These are phyloP conservation scores for Fusarium cyanostomum DNA, from an alignment of 2,329 filamentous ascomycete genomes.

Conservation along the genomic window DNA sequence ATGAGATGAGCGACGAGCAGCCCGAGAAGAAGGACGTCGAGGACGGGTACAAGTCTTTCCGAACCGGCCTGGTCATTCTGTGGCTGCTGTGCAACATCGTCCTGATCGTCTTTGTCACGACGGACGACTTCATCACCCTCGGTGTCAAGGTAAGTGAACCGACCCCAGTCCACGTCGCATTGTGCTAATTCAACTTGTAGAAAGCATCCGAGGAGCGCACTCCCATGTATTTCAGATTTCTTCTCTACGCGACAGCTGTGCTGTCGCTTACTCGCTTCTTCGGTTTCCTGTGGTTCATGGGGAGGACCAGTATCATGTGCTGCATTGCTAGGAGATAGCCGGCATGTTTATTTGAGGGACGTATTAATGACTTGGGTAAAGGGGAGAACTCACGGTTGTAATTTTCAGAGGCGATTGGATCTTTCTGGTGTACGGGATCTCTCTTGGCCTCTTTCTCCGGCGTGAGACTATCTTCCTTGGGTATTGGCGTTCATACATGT, in stretches of 20 bases:
- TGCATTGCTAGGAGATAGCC: conserved; percentile 36
- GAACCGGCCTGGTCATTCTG: conserved; percentile 38
- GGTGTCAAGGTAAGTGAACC: conserved; percentile 32
- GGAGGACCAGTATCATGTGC: conserved; percentile 40
- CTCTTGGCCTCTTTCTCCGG: neutral
- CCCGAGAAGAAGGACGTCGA: conserved; percentile 38
- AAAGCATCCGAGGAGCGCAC: conserved; percentile 32
- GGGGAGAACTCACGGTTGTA: neutral
- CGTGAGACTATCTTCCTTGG: neutral
- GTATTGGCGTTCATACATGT: neutral
- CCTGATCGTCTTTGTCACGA: conserved; percentile 38
- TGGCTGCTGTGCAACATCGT: conserved; percentile 41
- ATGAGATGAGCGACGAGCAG: conserved; percentile 29
- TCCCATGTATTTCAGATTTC: conserved; percentile 35
- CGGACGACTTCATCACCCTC: conserved; percentile 36
- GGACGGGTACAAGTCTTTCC: conserved; percentile 40
- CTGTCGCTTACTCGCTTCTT: conserved; percentile 38
- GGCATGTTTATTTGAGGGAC: neutral
- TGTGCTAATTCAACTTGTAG: conserved; percentile 19
- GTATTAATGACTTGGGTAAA: neutral
- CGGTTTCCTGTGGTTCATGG: conserved; percentile 40
- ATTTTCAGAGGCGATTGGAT: neutral
- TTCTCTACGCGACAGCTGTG: conserved; percentile 38
- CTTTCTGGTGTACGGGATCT: neutral
- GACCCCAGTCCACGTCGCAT: neutral